A percentile compares a stretch with the other conserved stretches of the same genome.
Evolutionary conservation across 2,329 filamentous ascomycete species (phyloP).

Genomic region (Nigrograna mackinnonii): DNA sequence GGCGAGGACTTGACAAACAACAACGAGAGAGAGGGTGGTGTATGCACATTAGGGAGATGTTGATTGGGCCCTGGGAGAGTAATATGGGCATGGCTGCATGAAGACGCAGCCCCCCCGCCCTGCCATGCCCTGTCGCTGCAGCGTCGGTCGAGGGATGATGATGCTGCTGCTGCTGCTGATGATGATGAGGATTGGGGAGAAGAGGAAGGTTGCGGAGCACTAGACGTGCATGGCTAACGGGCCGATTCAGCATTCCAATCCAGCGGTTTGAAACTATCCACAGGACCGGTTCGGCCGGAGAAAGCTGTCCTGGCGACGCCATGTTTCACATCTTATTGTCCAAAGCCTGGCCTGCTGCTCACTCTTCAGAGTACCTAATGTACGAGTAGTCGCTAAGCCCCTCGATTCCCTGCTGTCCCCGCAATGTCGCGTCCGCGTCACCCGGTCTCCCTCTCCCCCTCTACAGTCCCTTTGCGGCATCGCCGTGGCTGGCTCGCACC

Average conservation of each 20-base stretch:
- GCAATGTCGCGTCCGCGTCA: constrained; percentile 9
- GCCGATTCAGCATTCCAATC: constrained; percentile 17
- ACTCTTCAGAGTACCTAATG: too few species aligned
- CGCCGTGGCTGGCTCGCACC: not conserved
- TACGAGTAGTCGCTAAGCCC: constrained; percentile 9
- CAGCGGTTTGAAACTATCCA: constrained; percentile 12
- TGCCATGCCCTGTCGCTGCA: not conserved
- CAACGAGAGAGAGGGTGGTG: too few species aligned
- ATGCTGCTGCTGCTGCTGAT: too few species aligned
- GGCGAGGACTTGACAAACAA: too few species aligned
- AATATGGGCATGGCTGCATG: not conserved
- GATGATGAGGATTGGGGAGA: too few species aligned
- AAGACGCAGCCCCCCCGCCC: not conserved
- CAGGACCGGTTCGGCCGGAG: constrained; percentile 22
- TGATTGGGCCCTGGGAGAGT: not conserved
- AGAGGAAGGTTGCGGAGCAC: too few species aligned
- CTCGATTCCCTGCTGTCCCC: constrained; percentile 9
- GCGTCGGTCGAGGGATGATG: too few species aligned
- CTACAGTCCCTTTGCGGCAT: constrained; percentile 1
- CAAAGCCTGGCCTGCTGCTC: constrained; percentile 3
- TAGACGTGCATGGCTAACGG: constrained; percentile 11
- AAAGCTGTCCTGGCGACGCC: constrained; percentile 16
- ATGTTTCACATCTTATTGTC: constrained; percentile 23
- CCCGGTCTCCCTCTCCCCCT: constrained; percentile 3
- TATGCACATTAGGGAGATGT: too few species aligned